Conservation (phyloP, 139 green algal genomes). For the Micractinium sp. region DNA sequence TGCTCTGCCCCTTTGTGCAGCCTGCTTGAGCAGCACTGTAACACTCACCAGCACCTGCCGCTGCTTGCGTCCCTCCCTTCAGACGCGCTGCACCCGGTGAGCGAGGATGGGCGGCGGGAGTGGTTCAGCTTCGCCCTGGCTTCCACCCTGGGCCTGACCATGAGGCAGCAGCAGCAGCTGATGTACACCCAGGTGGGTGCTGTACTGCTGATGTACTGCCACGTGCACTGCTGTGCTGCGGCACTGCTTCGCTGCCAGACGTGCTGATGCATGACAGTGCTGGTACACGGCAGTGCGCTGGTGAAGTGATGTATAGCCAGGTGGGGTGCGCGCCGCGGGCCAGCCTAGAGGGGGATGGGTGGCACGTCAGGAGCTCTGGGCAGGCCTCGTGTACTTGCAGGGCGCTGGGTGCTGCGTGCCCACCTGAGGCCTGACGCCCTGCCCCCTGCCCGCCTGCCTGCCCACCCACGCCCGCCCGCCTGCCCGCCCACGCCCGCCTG, state of each 20-base stretch:
- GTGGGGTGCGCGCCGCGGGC: too few species aligned
- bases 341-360: too few species aligned
- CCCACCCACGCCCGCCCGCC: neutral
- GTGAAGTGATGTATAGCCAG: too few species aligned
- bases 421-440: neutral
- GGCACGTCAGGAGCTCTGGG: too few species aligned
- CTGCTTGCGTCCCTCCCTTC: neutral
- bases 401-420: too few species aligned
- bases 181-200: neutral
- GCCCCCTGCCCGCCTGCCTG: neutral
- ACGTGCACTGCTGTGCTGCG: neutral
- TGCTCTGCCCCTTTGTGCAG: neutral
- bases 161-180: neutral
- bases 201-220: neutral
- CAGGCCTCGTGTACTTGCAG: neutral
- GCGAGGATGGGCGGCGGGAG: neutral
- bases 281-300: too few species aligned
- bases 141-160: neutral
- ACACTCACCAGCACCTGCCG: neutral
- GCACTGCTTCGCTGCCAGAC: too few species aligned
- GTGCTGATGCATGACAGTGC: too few species aligned
- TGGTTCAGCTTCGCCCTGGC: conserved; percentile 2
- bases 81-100: conserved; percentile 5
- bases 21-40: too few species aligned
- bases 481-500: neutral